Evolutionary conservation across 257 asterid genomes (phyloP).

Genomic region (Thymus quinquecostatus): DNA sequence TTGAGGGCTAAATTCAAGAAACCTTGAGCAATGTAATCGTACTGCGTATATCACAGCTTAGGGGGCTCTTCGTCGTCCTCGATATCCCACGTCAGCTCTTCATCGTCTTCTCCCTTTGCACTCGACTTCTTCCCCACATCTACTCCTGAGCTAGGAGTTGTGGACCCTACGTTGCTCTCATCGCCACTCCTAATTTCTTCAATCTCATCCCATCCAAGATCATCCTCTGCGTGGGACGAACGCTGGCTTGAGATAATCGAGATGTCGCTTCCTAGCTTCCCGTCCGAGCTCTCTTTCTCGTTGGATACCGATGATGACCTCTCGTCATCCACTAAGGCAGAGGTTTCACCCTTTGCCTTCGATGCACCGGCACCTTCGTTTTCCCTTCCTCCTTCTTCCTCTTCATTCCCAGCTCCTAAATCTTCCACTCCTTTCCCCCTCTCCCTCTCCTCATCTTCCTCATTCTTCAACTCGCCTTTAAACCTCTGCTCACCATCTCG

Average conservation of each 20-base stretch:
- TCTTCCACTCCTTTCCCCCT: constrained; percentile 39
- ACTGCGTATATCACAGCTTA: constrained; percentile 41
- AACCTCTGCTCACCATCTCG: constrained; percentile 6
- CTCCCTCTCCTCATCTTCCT: constrained; percentile 32
- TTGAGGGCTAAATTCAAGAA: neutral
- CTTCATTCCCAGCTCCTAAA: constrained; percentile 10
- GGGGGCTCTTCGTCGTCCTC: constrained; percentile 60
- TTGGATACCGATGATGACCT: constrained; percentile 32
- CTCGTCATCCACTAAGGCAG: constrained; percentile 37
- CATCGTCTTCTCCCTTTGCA: constrained; percentile 69
- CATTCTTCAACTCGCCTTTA: constrained; percentile 32
- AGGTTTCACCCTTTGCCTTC: constrained; percentile 41
- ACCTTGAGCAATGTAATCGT: neutral
- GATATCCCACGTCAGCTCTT: constrained; percentile 73
- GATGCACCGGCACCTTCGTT: constrained; percentile 42
- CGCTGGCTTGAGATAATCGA: constrained; percentile 71
- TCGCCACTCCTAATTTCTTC: constrained; percentile 73
- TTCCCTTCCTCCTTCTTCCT: constrained; percentile 25
- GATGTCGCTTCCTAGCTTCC: constrained; percentile 73
- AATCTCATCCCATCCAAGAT: constrained; percentile 88
- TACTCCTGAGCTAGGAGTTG: constrained; percentile 6
- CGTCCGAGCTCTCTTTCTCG: constrained; percentile 68
- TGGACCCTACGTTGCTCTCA: constrained; percentile 41
- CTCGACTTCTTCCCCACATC: constrained; percentile 50
- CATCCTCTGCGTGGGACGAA: constrained; percentile 67